Evolutionary conservation across 495 filamentous ascomycete species (phyloP).

Genomic region (Xeromyces bisporus): DNA sequence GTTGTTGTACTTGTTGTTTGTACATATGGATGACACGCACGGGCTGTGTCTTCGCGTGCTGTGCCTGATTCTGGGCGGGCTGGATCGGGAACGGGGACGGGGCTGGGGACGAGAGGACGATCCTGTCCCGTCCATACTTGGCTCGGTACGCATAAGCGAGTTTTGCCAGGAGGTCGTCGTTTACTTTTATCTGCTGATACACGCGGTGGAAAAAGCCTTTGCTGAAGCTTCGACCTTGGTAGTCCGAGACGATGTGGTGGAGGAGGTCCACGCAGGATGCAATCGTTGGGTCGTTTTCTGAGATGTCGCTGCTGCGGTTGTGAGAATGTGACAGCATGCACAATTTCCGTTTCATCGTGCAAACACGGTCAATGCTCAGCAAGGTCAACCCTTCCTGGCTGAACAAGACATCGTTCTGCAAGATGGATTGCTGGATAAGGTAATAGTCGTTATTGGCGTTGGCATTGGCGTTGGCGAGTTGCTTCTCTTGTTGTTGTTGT

Average conservation of each 20-base stretch:
- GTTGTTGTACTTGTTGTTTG: slow-evolving; percentile 5
- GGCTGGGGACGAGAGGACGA: slow-evolving; percentile 16
- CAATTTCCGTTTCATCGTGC: slow-evolving; percentile 52
- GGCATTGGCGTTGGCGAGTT: slow-evolving; percentile 20
- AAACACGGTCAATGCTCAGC: slow-evolving; percentile 52
- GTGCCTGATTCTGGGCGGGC: slow-evolving; percentile 1
- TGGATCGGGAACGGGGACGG: slow-evolving; percentile 4
- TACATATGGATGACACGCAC: slow-evolving; percentile 11
- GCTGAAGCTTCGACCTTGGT: slow-evolving; percentile 37
- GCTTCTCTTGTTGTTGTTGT: no score
- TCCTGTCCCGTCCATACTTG: slow-evolving; percentile 35
- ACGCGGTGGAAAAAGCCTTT: slow-evolving; percentile 41
- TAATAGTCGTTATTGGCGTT: no score
- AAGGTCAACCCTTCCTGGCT: slow-evolving; percentile 51
- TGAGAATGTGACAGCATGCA: slow-evolving; percentile 37
- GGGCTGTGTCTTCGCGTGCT: slow-evolving; percentile 10
- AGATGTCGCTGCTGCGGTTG: slow-evolving; percentile 10
- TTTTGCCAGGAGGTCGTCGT: slow-evolving; percentile 33
- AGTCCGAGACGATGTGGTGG: slow-evolving; percentile 42
- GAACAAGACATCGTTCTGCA: slow-evolving; percentile 54
- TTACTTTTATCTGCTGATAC: slow-evolving; percentile 44
- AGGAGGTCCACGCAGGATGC: slow-evolving; percentile 38
- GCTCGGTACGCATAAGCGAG: slow-evolving; percentile 40
- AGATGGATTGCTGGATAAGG: slow-evolving; percentile 45
- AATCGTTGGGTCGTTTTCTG: slow-evolving; percentile 23